Base-by-base conservation (phyloP, 176 grass and related monocot species). In the Oryza officinalis region DNA sequence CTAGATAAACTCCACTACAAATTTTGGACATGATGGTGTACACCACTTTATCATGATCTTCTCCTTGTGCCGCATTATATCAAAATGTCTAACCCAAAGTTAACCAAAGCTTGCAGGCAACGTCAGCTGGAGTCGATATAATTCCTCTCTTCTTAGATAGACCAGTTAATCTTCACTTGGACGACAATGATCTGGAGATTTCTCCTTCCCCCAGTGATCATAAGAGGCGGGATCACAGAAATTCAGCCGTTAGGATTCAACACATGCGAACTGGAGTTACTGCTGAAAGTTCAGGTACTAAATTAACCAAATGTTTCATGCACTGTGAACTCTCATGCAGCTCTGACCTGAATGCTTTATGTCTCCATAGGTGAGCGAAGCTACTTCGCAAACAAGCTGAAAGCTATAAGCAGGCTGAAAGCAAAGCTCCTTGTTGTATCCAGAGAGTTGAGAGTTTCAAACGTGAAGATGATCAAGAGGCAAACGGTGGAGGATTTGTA, bases 251-350 rank as follows among this genome's bases (percentile, higher is more conserved):
- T 61, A 78, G 50, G 57, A 67, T 90, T 66, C 83, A 67, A 74
- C 96, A 98, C 65, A 82, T 81, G 14, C 85, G 90, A 71, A 95
- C 89, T 80, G 89, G 93, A 43, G 72, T 92, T 83, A 89, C 49
- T 74, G 77, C 90, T 63, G 92, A 93, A 93, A 95, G 93, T 89
- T 90, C 93, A 95, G 96, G 96, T 95, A 93, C 31, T 46, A 13
- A 74, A 50, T 49, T 35, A 41, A 84, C 18, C 17, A 22, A 45
- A 57, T 88, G 38, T 67, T 45, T n/a, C 38, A 72, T 67, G n/a
- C 8, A 79, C 10, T 77, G 10, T 65, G 8, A 88, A 25, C 2
- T 69, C 13, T 1, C 66, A 69, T 6, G 25, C 59, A 57, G 54
- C 43, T 60, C 41, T 10, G 38, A 49, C 35, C 45, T 67, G n/a